Evolutionary conservation across 306 rosid genomes (phyloP), one percentile per base, ranked within the genome.

Genomic region (Fragaria iinumae): DNA sequence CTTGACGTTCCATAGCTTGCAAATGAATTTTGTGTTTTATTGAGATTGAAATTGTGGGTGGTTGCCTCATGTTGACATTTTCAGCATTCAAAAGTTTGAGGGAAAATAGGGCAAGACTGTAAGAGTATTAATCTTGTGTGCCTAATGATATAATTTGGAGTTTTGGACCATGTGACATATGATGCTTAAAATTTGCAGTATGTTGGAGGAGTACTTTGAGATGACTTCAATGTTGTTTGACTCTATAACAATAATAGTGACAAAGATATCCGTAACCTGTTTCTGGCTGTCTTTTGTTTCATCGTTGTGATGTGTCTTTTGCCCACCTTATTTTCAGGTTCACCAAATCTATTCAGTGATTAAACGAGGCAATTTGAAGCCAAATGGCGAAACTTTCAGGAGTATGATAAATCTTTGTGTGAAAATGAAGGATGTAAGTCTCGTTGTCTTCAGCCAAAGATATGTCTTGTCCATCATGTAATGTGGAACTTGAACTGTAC

Each of bases 351-450:
- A 83, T 86, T 86, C 93, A 36, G 34, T 88, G 78, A 88, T 95
- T 67, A 17, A 76, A 70, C 81, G 63, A 77, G 77, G 81, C 76
- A 52, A 69, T 48, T 74, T 92, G 85, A 55, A 76, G 83, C 69
- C 90, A 73, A 87, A 78, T 73, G 36, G 16, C 44, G 97, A 90
- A 81, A 89, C 91, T 81, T 90, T 88, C 84, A 87, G 92, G 83
- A 56, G 47, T 59, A 87, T 92, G 93, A 91, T 92, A 83, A 67
- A 49, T 76, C 86, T 90, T 81, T 77, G 77, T 13, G 84, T 86
- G 77, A 89, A 81, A 84, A 80, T 88, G 83, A 95, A 89, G 87
- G 92, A 95, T 80, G 98, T 92, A 86, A 90, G 88, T 79, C 77
- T 20, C 60, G 16, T 39, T 53, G 57, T 52, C 65, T 77, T 77